Evolutionary conservation across 345 rosid species (phyloP).

Genomic region (Gossypium arboreum): DNA sequence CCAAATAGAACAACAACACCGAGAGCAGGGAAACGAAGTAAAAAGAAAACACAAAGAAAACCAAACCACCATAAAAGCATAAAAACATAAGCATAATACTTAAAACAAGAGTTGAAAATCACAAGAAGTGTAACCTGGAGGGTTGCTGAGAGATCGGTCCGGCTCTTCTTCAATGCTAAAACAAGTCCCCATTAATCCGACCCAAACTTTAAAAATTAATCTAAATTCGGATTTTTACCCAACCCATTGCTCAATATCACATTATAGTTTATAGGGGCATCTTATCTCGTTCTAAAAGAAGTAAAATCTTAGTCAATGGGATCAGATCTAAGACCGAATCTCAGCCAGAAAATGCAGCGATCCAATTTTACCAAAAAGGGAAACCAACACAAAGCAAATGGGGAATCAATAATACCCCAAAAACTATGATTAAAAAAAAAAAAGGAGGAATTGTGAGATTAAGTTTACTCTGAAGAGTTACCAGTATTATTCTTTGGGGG

Average conservation of each 20-base stretch:
- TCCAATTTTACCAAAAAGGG: not conserved
- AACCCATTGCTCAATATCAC: not conserved
- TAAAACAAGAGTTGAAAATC: not conserved
- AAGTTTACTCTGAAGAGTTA: not conserved
- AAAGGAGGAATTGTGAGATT: not conserved
- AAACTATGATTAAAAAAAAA: not conserved
- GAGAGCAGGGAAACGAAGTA: not conserved
- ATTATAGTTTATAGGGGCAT: not conserved
- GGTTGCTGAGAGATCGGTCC: conserved; percentile 12
- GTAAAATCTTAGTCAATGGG: not conserved
- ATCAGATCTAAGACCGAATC: conserved; percentile 11
- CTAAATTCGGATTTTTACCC: not conserved
- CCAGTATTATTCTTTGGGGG: not conserved
- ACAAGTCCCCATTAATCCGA: conserved; percentile 40
- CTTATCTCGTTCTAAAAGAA: conserved; percentile 2
- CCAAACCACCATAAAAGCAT: not conserved
- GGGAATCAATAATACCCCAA: not conserved
- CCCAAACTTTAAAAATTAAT: not conserved
- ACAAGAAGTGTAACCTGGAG: not conserved
- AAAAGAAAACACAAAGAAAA: not conserved
- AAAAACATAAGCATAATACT: not conserved
- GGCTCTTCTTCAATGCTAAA: conserved; percentile 35
- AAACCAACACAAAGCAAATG: not conserved
- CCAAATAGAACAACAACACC: not conserved
- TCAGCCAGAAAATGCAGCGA: not conserved